Evolutionary conservation across 176 grass and related monocot species (phyloP), one percentile per base, ranked within the genome.

Genomic region (Oryza nivara): DNA sequence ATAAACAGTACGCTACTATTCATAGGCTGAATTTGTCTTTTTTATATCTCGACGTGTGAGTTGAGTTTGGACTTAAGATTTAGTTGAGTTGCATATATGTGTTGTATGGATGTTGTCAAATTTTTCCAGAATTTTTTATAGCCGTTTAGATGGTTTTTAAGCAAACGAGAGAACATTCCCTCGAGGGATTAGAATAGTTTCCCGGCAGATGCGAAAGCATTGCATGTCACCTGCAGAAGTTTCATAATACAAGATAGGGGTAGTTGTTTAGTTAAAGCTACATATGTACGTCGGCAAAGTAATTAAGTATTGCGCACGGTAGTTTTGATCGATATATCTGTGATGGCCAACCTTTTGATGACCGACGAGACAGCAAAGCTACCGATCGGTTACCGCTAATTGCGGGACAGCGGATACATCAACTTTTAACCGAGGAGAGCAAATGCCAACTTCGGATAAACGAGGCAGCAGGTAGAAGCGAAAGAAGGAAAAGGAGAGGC

Each of bases 221-320:
- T 61, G 35, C 71, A 35, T 70, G 48, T 25, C 35, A 22, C 26
- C 30, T 1, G 75, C 0, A 71, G 41, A 51, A 20, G 20, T 61
- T 61, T 10, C 56, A 61, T 61, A 22, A 61, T 61, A 61, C 22
- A 61, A 61, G 7, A n/a, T 58, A 61, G 17, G 17, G 5, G 52
- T 56, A 61, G 20, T 10, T 22, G 51, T 60, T 20, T n/a, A 60
- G 19, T 60, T 20, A 60, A 60, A 9, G 54, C 20, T 61, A 66
- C 65, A 41, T 8, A 41, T 7, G 40, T 41, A 65, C 14, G 82
- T 89, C 70, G 82, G 76, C 70, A 26, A 75, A 48, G 74, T 4
- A 26, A 26, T 26, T 26, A 63, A 8, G 51, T 7, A 2, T 20
- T 25, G 15, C 25, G 54, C 32, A 44, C 72, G 56, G 67, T 70